These are phyloP conservation scores for Fagus sylvatica DNA, from an alignment of 306 rosid species.

Conservation along the genomic window DNA sequence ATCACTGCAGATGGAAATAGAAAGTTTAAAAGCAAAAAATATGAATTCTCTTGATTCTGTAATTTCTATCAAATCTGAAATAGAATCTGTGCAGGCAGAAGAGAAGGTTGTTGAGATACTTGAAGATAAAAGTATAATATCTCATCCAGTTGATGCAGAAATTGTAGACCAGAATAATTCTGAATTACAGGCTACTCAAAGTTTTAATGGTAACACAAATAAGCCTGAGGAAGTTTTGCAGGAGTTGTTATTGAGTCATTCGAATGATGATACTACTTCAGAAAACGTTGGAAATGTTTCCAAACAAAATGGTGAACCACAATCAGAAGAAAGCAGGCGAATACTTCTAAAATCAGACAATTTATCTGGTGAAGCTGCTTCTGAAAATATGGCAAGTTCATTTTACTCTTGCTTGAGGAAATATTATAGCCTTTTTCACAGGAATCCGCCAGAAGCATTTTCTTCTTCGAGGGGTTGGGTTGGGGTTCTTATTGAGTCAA, in stretches of 20 bases:
- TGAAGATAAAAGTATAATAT: constrained; percentile 60
- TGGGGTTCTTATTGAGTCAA: background rate
- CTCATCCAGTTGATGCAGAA: constrained; percentile 40
- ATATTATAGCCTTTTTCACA: constrained; percentile 1
- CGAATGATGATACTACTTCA: constrained; percentile 29
- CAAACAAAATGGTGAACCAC: constrained; percentile 42
- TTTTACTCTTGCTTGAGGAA: constrained; percentile 23
- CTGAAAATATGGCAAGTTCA: constrained; percentile 62
- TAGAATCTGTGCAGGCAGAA: constrained; percentile 40
- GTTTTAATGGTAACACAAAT: constrained; percentile 37
- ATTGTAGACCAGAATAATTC: constrained; percentile 40
- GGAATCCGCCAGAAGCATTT: constrained; percentile 2
- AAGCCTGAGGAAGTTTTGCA: constrained; percentile 45
- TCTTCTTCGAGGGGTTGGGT: background rate
- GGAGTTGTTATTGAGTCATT: constrained; percentile 30
- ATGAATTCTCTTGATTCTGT: constrained; percentile 38
- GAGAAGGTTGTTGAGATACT: constrained; percentile 72
- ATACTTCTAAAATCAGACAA: constrained; percentile 39
- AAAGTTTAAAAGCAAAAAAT: constrained; percentile 52
- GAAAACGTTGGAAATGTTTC: constrained; percentile 42
- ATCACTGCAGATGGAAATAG: constrained; percentile 71
- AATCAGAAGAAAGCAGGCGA: constrained; percentile 29
- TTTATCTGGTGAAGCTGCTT: constrained; percentile 47
- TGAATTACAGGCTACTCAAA: constrained; percentile 39
- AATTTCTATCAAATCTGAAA: constrained; percentile 39